Evolutionary conservation across 139 green algal genomes (phyloP).

Genomic region (Yamagishiella unicocca): DNA sequence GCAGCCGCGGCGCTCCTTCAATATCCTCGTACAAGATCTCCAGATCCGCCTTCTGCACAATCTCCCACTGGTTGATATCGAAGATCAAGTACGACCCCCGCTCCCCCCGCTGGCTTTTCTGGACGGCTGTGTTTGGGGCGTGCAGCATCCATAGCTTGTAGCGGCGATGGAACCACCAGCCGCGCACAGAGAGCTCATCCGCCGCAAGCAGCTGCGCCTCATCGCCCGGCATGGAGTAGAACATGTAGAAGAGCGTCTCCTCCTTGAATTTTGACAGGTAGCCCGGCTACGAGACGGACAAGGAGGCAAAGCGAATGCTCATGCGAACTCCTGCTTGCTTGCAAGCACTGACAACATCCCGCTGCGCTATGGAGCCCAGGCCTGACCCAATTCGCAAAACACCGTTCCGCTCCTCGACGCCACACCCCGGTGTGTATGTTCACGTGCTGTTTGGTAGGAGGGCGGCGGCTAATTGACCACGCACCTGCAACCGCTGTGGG

Average conservation of each 20-base stretch:
- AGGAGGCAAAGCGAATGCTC: neutral
- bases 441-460: no score
- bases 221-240: conserved; percentile 77
- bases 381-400: no score
- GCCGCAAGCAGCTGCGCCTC: conserved; percentile 94
- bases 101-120: conserved; percentile 88
- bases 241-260: conserved; percentile 99
- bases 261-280: conserved; percentile 96
- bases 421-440: no score
- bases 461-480: no score
- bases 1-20: conserved; percentile 73
- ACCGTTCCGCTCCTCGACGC: no score
- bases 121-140: conserved; percentile 78
- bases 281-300: conserved; percentile 66
- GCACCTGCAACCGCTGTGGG: conserved; percentile 69
- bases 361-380: no score
- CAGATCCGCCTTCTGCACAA: conserved; percentile 71
- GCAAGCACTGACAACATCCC: no score
- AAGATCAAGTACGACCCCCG: conserved; percentile 95
- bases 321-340: no score
- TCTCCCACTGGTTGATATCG: conserved; percentile 89
- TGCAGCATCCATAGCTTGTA: conserved; percentile 90
- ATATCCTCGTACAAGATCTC: conserved; percentile 77
- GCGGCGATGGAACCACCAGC: conserved; percentile 92
- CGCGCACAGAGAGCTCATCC: conserved; percentile 91